Conservation (phyloP, 2,329 filamentous ascomycete species). For the Scedosporium dehoogii region DNA sequence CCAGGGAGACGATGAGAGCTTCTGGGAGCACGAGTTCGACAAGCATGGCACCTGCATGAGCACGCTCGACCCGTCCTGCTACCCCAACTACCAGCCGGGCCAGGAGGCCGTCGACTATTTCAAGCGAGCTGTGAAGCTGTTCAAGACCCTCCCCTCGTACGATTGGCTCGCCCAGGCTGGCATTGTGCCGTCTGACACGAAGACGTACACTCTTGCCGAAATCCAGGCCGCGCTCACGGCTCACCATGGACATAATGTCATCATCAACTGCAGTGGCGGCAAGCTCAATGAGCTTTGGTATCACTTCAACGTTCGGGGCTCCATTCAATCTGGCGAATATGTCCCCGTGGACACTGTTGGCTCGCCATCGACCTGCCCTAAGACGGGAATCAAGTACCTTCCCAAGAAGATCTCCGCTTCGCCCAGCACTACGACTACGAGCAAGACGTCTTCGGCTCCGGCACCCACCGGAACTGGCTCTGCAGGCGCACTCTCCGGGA, state of each 20-base stretch:
- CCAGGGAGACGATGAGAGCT: slow-evolving; percentile 48
- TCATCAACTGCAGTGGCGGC: slow-evolving; percentile 42
- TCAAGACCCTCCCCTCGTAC: slow-evolving; percentile 58
- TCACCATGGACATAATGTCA: slow-evolving; percentile 42
- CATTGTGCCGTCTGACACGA: slow-evolving; percentile 40
- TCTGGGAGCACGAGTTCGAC: slow-evolving; percentile 68
- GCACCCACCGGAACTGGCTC: slow-evolving; percentile 3
- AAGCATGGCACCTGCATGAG: slow-evolving; percentile 68
- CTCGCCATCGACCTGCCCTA: neutral
- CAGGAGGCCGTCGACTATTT: slow-evolving; percentile 64
- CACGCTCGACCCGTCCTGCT: slow-evolving; percentile 59
- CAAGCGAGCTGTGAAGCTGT: slow-evolving; percentile 53
- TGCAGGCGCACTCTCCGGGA: slow-evolving; percentile 10
- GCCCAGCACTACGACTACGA: slow-evolving; percentile 2
- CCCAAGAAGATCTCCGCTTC: slow-evolving; percentile 13
- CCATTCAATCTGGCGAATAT: slow-evolving; percentile 51
- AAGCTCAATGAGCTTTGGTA: slow-evolving; percentile 48
- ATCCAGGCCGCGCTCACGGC: slow-evolving; percentile 50
- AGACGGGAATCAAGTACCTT: slow-evolving; percentile 18
- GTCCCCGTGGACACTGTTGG: slow-evolving; percentile 45
- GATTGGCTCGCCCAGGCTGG: slow-evolving; percentile 50
- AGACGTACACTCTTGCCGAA: slow-evolving; percentile 48
- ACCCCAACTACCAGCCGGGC: slow-evolving; percentile 45
- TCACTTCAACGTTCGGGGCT: slow-evolving; percentile 52
- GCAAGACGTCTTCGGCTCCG: slow-evolving; percentile 5